Percentiles rank a stretch among this genome's conserved stretches.
These are phyloP conservation scores for Picea glauca DNA, from an alignment of 75 land plant genomes.

Conservation along the genomic window DNA sequence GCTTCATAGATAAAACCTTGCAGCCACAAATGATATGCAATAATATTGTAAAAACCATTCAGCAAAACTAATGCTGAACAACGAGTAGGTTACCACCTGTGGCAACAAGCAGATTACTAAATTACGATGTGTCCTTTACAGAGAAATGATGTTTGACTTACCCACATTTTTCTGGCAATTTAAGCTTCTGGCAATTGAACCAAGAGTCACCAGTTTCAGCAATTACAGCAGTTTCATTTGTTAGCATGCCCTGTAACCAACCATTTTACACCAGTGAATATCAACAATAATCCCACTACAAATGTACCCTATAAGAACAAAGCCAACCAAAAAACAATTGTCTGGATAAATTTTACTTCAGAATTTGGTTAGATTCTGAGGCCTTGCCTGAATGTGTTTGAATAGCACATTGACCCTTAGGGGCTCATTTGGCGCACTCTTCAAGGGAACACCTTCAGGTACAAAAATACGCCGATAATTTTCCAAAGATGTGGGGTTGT, in stretches of 20 bases:
- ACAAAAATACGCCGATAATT: slow-evolving; percentile 54
- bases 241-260: slow-evolving; percentile 47
- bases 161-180: slow-evolving; percentile 48
- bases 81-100: too few relatives aligned
- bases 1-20: too few relatives aligned
- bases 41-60: too few relatives aligned
- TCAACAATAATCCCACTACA: not conserved
- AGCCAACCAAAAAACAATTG: not conserved
- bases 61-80: too few relatives aligned
- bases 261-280: not conserved
- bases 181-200: slow-evolving; percentile 94
- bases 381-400: slow-evolving; percentile 48
- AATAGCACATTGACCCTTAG: slow-evolving; percentile 53
- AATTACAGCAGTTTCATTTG: slow-evolving; percentile 58
- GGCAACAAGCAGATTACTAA: too few relatives aligned
- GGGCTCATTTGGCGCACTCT: slow-evolving; percentile 34
- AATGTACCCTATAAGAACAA: not conserved
- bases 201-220: slow-evolving; percentile 96
- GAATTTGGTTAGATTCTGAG: not conserved
- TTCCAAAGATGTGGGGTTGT: slow-evolving; percentile 40
- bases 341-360: too few relatives aligned
- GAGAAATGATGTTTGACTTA: slow-evolving; percentile 7
- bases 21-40: too few relatives aligned
- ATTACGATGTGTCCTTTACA: too few relatives aligned
- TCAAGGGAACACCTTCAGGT: slow-evolving; percentile 40